These are phyloP conservation scores for Pythium oligandrum DNA, from an alignment of 352 stramenopile genomes.

Conservation along the genomic window DNA sequence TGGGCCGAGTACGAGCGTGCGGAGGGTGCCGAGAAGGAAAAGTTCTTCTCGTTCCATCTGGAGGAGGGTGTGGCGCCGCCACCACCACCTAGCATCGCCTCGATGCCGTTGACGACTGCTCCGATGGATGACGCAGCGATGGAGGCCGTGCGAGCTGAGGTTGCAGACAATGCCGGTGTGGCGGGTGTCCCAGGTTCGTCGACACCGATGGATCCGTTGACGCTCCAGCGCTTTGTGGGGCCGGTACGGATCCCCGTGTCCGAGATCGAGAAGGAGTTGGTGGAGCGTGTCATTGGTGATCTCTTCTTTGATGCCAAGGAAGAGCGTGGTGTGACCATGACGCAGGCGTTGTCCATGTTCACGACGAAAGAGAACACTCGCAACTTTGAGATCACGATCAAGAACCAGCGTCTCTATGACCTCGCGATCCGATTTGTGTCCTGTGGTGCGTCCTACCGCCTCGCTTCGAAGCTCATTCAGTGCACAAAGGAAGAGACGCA, in stretches of 20 bases:
- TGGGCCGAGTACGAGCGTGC: slow-evolving; percentile 58
- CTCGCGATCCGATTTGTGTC: slow-evolving; percentile 60
- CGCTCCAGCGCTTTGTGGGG: too few relatives aligned
- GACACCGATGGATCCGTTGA: too few relatives aligned
- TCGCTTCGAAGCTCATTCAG: slow-evolving; percentile 49
- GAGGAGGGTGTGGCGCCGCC: too few relatives aligned
- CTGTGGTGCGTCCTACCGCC: slow-evolving; percentile 47
- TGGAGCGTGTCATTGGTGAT: slow-evolving; percentile 46
- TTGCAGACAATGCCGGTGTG: too few relatives aligned
- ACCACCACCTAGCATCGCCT: too few relatives aligned
- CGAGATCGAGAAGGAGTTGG: slow-evolving; percentile 51
- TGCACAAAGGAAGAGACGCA: slow-evolving; percentile 60
- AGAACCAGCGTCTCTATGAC: slow-evolving; percentile 62
- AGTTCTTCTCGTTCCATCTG: slow-evolving; percentile 39
- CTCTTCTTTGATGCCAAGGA: slow-evolving; percentile 47
- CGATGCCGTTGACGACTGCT: too few relatives aligned
- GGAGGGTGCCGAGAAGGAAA: slow-evolving; percentile 46
- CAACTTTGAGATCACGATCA: slow-evolving; percentile 56
- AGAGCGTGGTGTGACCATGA: slow-evolving; percentile 31
- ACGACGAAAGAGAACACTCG: slow-evolving; percentile 23
- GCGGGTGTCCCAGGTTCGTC: too few relatives aligned
- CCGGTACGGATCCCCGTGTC: slow-evolving; percentile 41
- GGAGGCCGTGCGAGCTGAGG: too few relatives aligned
- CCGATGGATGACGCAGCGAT: too few relatives aligned
- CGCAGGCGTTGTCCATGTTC: slow-evolving; percentile 47